Evolutionary conservation across 805 yeast species (phyloP), one percentile per base, ranked within the genome.

Genomic region (Starmera caribaea): DNA sequence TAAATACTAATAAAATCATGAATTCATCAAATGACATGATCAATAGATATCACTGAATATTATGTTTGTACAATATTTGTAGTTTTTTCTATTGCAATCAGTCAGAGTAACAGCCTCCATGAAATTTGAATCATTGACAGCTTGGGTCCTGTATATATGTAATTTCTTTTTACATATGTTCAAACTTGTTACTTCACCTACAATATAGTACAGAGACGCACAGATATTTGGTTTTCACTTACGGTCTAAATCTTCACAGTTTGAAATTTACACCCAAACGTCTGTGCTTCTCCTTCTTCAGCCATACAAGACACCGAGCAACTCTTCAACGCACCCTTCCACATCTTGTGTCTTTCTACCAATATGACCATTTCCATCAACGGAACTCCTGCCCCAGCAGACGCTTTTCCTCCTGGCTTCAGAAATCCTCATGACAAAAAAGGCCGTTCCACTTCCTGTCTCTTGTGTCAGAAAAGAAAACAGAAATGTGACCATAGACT

Each of bases 401-500:
- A 16, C 6, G 26, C 24, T 14, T n/a, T 32, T 12, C 34, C 34
- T 15, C 34, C 34, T 16, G 34, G 34, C 12, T 37, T 34, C 8
- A 38, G 13, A 31, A 38, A 38, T 11, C 37, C 37, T 26, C 37
- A 38, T 14, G 76, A 72, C 43, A 74, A 72, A 50, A 73, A 68
- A 45, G 75, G 77, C 6, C 65, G 81, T 38, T 73, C 79, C 10
- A 69, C 78, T 6, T 71, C 79, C 3, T 76, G 81, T 48, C 56
- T 68, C 32, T 50, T 75, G 16, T 76, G 81, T 42, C 77, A 75
- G 46, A 70, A 71, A 53, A 57, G 80, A 37, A 75, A 75, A 48
- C 80, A 76, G 49, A 73, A 74, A 50, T 79, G 86, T 59, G 84
- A 79, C 47, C 83, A 77, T 41, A 63, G 79, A 36, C 55, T 71